These are phyloP conservation scores for Hemisphaericaspora nanyangensis DNA, from an alignment of 805 yeast species.

Conservation along the genomic window DNA sequence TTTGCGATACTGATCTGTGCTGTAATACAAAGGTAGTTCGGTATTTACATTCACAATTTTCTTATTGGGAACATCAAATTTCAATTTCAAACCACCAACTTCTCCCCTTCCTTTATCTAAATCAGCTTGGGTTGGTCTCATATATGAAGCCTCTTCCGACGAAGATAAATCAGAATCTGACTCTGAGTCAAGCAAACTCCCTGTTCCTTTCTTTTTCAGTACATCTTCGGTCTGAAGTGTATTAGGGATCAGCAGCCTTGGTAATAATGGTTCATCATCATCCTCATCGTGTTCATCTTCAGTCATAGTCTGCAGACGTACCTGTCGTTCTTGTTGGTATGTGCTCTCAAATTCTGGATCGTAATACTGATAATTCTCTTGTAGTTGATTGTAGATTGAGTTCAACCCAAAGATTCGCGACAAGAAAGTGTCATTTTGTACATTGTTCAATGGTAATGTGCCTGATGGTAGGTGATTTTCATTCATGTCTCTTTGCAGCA, in stretches of 20 bases:
- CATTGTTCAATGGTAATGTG: background rate
- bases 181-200: conserved; percentile 27
- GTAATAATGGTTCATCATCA: background rate
- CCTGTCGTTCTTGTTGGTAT: conserved; percentile 8
- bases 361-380: conserved; percentile 37
- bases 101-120: background rate
- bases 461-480: background rate
- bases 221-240: conserved; percentile 4
- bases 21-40: conserved; percentile 7
- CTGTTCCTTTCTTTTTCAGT: background rate
- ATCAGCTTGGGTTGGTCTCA: conserved; percentile 3
- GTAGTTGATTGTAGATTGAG: conserved; percentile 38
- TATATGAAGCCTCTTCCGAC: conserved; percentile 12
- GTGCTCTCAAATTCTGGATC: conserved; percentile 29
- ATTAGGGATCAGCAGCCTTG: conserved; percentile 4
- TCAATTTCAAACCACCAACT: background rate
- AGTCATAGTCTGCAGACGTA: conserved; percentile 1
- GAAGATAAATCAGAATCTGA: conserved; percentile 33
- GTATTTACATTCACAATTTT: background rate
- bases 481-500: background rate
- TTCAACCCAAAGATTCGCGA: conserved; percentile 60
- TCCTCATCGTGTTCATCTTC: conserved; percentile 3
- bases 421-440: conserved; percentile 47
- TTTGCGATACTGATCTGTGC: conserved; percentile 8
- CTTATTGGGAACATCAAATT: conserved; percentile 5